Evolutionary conservation across 257 asterid species (phyloP).

Genomic region (Petrea volubilis): DNA sequence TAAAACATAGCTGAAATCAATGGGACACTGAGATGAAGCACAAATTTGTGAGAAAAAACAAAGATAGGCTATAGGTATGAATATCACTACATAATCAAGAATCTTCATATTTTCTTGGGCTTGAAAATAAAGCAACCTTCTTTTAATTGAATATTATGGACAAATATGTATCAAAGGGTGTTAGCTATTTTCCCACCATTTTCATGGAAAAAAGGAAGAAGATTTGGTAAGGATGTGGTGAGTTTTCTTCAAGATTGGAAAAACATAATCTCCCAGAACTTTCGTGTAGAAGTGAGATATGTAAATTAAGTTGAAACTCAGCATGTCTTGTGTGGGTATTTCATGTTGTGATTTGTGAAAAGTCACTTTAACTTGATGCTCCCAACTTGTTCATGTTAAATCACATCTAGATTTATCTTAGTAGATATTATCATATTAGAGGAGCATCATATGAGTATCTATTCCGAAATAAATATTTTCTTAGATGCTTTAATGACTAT

Average conservation of each 20-base stretch:
- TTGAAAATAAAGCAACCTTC: too few relatives aligned
- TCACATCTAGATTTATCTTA: neutral
- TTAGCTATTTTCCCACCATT: neutral
- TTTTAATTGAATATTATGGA: too few relatives aligned
- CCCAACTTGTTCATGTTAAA: neutral
- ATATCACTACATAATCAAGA: neutral
- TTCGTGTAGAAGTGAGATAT: neutral
- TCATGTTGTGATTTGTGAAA: neutral
- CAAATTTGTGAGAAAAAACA: slow-evolving; percentile 16
- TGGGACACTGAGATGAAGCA: slow-evolving; percentile 45
- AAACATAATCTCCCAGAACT: slow-evolving; percentile 10
- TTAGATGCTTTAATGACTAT: too few relatives aligned
- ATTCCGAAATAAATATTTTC: too few relatives aligned
- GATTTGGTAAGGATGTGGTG: neutral
- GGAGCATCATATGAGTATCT: neutral
- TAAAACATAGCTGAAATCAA: slow-evolving; percentile 45
- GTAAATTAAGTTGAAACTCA: neutral
- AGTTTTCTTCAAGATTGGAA: neutral
- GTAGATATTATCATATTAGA: neutral
- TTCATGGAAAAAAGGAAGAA: neutral
- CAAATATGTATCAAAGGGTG: neutral
- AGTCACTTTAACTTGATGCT: slow-evolving; percentile 8
- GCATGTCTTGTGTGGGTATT: neutral
- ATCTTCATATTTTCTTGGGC: neutral
- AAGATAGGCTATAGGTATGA: neutral